A percentile compares a stretch with the other conserved stretches of the same genome.
Conservation (phyloP, 305 asterid genomes). For the Plantago lanceolata region DNA sequence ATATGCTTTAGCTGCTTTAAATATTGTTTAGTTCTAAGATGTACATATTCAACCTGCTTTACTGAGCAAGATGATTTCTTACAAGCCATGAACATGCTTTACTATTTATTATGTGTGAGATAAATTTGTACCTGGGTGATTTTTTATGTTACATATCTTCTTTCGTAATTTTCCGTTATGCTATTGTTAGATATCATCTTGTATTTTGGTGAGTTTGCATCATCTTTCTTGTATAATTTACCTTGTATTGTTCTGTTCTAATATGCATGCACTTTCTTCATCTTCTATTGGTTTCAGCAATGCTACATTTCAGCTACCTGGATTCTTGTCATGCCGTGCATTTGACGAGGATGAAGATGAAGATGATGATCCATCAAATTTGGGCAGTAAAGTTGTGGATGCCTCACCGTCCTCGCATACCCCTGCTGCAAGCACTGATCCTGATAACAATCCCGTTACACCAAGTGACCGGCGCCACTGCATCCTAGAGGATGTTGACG, state of each 20-base stretch:
- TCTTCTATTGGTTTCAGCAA: conserved; percentile 54
- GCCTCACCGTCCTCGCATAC: conserved; percentile 39
- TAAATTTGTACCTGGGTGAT: not conserved
- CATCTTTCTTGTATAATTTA: not conserved
- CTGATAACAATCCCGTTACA: conserved; percentile 46
- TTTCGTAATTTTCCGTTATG: not conserved
- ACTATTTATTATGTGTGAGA: not conserved
- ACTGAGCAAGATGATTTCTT: not conserved
- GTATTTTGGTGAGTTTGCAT: not conserved
- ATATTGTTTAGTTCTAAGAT: not conserved
- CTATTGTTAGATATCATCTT: too few species aligned
- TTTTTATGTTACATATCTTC: too few species aligned
- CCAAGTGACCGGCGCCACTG: conserved; percentile 77
- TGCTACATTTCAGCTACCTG: conserved; percentile 75
- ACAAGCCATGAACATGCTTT: not conserved
- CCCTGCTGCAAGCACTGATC: conserved; percentile 43
- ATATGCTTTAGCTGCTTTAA: not conserved
- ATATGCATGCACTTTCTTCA: conserved; percentile 9
- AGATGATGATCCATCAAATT: conserved; percentile 34
- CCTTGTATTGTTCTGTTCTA: not conserved
- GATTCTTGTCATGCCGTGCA: conserved; percentile 52
- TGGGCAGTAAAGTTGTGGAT: conserved; percentile 36
- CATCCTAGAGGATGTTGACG: conserved; percentile 88
- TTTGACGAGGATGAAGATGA: conserved; percentile 75
- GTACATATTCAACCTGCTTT: not conserved